Conservation (phyloP, 2,329 filamentous ascomycete species). For the Curvularia spicifera region DNA sequence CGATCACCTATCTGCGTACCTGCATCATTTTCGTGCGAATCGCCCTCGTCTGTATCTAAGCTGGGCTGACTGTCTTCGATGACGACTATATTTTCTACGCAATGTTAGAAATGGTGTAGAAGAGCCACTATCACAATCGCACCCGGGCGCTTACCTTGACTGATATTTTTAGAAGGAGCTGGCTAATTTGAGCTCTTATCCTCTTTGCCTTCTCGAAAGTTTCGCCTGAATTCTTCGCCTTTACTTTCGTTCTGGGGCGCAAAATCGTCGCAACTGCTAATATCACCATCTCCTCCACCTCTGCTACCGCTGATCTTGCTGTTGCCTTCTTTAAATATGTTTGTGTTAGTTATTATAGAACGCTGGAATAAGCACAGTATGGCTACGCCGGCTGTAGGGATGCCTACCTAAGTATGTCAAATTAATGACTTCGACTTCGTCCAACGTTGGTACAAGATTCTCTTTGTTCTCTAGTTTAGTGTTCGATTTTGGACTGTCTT, state of each 20-base stretch:
- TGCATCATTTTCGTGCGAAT: constrained; percentile 14
- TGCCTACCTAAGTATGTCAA: constrained; percentile 20
- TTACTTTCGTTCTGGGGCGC: constrained; percentile 7
- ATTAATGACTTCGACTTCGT: constrained; percentile 15
- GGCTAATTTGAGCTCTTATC: constrained; percentile 18
- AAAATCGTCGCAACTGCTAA: constrained; percentile 10
- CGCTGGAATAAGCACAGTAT: constrained; percentile 5
- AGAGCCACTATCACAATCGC: constrained; percentile 11
- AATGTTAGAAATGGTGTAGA: constrained; percentile 20
- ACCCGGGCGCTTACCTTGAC: constrained; percentile 12
- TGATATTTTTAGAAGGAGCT: constrained; percentile 5
- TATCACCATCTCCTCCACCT: constrained; percentile 10
- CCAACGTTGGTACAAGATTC: constrained; percentile 11
- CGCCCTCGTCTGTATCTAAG: constrained; percentile 12
- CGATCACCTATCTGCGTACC: constrained; percentile 11
- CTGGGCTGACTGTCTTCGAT: constrained; percentile 16
- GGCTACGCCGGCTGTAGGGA: constrained; percentile 13
- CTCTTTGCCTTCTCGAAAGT: constrained; percentile 8
- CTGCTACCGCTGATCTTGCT: constrained; percentile 14
- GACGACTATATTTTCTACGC: constrained; percentile 22
- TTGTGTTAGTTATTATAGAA: constrained; percentile 17
- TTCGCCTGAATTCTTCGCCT: constrained; percentile 7
- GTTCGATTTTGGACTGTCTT: constrained; percentile 14
- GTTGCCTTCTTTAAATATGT: constrained; percentile 15
- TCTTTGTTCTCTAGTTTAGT: constrained; percentile 10